Evolutionary conservation across 2,329 filamentous ascomycete species (phyloP).

Genomic region (Hypoxylon sp.): DNA sequence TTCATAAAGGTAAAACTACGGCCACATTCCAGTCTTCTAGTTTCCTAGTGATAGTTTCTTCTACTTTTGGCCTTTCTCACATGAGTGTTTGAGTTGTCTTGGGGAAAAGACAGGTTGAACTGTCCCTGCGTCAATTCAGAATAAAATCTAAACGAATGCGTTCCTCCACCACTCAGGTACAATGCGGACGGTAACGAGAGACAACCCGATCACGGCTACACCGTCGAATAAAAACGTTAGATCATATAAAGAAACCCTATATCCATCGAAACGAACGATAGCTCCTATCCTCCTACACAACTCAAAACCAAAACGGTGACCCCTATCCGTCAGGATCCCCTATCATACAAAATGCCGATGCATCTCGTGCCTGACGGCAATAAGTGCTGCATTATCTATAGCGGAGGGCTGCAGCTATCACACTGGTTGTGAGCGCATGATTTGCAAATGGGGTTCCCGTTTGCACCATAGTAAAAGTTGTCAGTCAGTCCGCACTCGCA

Average conservation of each 20-base stretch:
- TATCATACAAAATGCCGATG: neutral
- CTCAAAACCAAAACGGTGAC: neutral
- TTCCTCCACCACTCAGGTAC: conserved; percentile 9
- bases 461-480: conserved; percentile 29
- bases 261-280: conserved; percentile 18
- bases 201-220: neutral
- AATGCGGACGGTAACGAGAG: neutral
- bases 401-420: neutral
- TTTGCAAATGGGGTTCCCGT: conserved; percentile 21
- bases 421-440: conserved; percentile 25
- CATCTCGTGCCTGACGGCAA: neutral
- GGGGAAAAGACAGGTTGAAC: conserved; percentile 14
- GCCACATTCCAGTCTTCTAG: neutral
- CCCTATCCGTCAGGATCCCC: neutral
- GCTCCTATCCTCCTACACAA: conserved; percentile 1
- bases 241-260: neutral
- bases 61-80: neutral
- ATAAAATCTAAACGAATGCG: conserved; percentile 15
- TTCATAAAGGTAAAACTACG: neutral
- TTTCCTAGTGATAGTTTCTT: neutral
- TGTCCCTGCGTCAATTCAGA: conserved; percentile 4
- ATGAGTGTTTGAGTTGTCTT: neutral
- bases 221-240: neutral
- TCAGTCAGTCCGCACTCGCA: conserved; percentile 17
- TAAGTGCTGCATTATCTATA: neutral